phyloP scores from a whole-genome alignment of 345 rosid species.

The Garcia nutans region DNA sequence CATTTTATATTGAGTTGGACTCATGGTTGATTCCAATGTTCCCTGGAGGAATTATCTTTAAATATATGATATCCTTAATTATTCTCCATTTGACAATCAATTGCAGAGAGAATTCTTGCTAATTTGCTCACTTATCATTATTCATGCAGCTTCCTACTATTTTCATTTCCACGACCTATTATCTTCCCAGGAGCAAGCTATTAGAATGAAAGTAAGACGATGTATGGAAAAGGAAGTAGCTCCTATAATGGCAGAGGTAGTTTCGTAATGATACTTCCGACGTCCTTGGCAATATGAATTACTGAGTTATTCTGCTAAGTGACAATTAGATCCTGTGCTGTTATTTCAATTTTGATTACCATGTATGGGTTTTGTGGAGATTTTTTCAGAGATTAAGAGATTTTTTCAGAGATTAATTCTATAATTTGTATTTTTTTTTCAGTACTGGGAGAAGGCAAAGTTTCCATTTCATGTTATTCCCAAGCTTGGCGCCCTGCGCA shows the following conservation, averaged over 20 bases:
- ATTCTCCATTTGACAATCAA: not conserved
- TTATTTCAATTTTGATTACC: not conserved
- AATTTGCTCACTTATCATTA: constrained; percentile 5
- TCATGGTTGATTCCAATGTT: not conserved
- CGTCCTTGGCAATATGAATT: not conserved
- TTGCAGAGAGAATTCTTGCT: not conserved
- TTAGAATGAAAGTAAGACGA: constrained; percentile 63
- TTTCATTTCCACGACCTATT: constrained; percentile 73
- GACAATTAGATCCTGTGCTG: not conserved
- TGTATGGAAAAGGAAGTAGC: constrained; percentile 95
- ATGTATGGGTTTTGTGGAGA: not conserved
- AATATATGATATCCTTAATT: not conserved
- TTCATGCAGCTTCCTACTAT: constrained; percentile 75
- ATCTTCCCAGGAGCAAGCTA: constrained; percentile 70
- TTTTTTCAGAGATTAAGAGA: constrained; percentile 6
- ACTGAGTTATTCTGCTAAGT: not conserved
- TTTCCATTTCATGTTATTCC: constrained; percentile 88
- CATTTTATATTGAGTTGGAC: not conserved
- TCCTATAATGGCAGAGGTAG: constrained; percentile 80
- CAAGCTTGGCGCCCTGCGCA: constrained; percentile 54
- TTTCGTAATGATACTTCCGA: constrained; percentile 10
- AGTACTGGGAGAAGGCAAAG: constrained; percentile 99
- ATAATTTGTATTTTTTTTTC: not conserved
- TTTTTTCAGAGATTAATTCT: constrained; percentile 13
- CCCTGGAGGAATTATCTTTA: not conserved